These are phyloP conservation scores for Cystobasidium sp. DNA, from an alignment of 1,284 basidiomycete genomes.

Conservation along the genomic window DNA sequence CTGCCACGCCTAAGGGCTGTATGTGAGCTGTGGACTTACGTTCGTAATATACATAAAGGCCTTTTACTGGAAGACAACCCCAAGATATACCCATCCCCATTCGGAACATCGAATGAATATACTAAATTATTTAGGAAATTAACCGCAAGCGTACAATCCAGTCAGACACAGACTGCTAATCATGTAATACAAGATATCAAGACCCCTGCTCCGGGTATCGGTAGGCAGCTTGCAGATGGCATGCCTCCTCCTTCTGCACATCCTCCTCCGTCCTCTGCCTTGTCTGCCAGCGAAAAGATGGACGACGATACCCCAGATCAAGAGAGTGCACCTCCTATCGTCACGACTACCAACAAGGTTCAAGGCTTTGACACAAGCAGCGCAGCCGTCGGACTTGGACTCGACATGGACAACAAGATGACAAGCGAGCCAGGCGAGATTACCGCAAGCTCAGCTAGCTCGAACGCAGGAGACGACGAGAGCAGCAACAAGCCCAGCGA, in stretches of 20 bases:
- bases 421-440: conserved; percentile 1
- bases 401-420: conserved; percentile 1
- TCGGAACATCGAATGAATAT: conserved; percentile 28
- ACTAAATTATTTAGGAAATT: conserved; percentile 45
- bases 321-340: neutral
- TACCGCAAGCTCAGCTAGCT: conserved; percentile 3
- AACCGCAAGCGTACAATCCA: conserved; percentile 18
- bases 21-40: conserved; percentile 87
- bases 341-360: conserved; percentile 19
- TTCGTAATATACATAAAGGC: conserved; percentile 78
- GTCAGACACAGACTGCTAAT: conserved; percentile 27
- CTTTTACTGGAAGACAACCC: conserved; percentile 79
- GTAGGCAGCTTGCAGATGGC: conserved; percentile 21
- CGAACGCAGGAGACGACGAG: conserved; percentile 2
- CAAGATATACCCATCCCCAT: conserved; percentile 48
- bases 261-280: neutral
- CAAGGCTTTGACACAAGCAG: neutral
- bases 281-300: no score
- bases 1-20: conserved; percentile 77
- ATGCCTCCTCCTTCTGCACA: neutral
- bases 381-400: conserved; percentile 18
- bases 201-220: conserved; percentile 20
- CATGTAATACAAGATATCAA: conserved; percentile 14
- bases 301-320: neutral
- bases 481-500: neutral